These are phyloP conservation scores for Blastosporella zonata DNA, from an alignment of 1,284 basidiomycete species.

Conservation along the genomic window DNA sequence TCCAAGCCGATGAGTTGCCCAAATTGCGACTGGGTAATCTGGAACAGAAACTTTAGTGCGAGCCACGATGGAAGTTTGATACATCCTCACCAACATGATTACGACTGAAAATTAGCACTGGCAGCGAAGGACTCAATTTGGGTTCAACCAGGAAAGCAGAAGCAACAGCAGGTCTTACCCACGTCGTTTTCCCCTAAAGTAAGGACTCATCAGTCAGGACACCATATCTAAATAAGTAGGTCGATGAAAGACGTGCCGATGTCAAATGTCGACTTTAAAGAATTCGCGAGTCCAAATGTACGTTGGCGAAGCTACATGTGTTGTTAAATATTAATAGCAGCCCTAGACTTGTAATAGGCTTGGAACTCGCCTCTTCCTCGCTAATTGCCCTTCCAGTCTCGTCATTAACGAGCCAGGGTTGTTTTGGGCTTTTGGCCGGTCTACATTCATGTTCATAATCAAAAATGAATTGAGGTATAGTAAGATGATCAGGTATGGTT, in stretches of 20 bases:
- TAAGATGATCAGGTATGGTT: constrained; percentile 63
- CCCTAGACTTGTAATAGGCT: background rate
- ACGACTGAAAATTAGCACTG: constrained; percentile 66
- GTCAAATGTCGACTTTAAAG: constrained; percentile 43
- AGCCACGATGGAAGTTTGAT: background rate
- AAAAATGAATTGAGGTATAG: constrained; percentile 66
- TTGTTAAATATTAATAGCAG: background rate
- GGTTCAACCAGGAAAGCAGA: background rate
- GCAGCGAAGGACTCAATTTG: background rate
- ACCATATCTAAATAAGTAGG: background rate
- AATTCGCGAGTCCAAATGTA: constrained; percentile 56
- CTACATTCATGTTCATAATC: constrained; percentile 49
- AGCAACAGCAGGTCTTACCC: constrained; percentile 40
- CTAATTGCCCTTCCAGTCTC: constrained; percentile 44
- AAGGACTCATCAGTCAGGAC: background rate
- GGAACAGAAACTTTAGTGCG: background rate
- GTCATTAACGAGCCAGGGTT: constrained; percentile 65
- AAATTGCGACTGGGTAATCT: constrained; percentile 64
- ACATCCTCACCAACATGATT: constrained; percentile 58
- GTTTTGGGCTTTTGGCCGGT: constrained; percentile 36
- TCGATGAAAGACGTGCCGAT: constrained; percentile 30
- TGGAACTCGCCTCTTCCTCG: constrained; percentile 43
- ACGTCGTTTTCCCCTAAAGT: constrained; percentile 45
- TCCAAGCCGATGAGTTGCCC: constrained; percentile 51
- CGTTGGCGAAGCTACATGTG: constrained; percentile 47